Base-by-base conservation (phyloP, 2,329 filamentous ascomycete species). In the Curvularia eragrostidis region DNA sequence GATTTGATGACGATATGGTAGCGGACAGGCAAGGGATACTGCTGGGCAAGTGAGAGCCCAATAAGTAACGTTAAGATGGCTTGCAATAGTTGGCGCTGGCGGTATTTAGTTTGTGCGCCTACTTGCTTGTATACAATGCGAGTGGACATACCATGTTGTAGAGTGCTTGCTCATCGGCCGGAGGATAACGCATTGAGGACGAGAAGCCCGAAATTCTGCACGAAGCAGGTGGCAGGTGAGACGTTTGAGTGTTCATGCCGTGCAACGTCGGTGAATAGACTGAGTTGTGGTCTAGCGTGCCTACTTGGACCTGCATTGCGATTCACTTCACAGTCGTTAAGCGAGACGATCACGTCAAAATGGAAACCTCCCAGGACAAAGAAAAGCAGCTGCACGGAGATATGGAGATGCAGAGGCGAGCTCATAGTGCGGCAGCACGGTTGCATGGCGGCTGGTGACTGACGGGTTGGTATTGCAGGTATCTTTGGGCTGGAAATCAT, bases 1-100 rank as follows among this genome's bases (percentile, higher is more conserved):
- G 89, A 90, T 24, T 75, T 76, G 55, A 90, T 81, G 43, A 84
- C 83, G 42, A 83, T 87, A 47, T 76, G 64, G 58, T 79, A 80
- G 49, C 71, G 66, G 46, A 72, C 66, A 28, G 72, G 72, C 15
- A 75, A 75, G n/a, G 77, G 76, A 39, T 75, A 78, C 55, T 80
- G 79, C 59, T 80, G 79, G n/a, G 79, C 78, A 52, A 59, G 43
- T 28, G 66, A 65, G 38, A 56, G 48, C 18, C 42, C 42, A 48
- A 57, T 36, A 42, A 12, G n/a, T 2, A 54, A 58, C 9, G 50
- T 47, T 41, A 64, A 21, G 66, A 65, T 52, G 63, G 71, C 53
- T 24, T 32, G 50, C 5, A 32, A 15, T 58, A 54, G 30, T 41
- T 41, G 55, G 19, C 48, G 42, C 55, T 58, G 21, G 6, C 10